phyloP scores from a whole-genome alignment of 805 yeast species.

The Cyberlindnera euphorbiae region DNA sequence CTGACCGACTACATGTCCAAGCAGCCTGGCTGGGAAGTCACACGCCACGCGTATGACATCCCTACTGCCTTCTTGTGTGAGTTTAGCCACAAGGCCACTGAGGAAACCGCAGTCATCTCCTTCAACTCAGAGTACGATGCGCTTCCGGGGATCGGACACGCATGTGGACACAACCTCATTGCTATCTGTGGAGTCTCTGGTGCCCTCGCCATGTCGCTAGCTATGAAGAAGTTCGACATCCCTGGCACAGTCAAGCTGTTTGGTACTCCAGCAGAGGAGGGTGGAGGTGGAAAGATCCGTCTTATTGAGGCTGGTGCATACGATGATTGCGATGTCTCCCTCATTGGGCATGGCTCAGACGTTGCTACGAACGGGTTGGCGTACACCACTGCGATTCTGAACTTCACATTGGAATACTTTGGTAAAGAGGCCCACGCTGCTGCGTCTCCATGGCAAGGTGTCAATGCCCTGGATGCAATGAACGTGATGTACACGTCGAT shows the following conservation, averaged over 20 bases:
- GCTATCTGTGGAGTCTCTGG: conserved; percentile 7
- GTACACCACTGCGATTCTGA: conserved; percentile 7
- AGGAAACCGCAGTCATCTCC: conserved; percentile 5
- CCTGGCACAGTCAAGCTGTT: conserved; percentile 11
- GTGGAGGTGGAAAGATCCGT: conserved; percentile 12
- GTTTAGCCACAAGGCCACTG: conserved; percentile 2
- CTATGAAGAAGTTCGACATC: conserved; percentile 8
- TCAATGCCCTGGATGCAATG: conserved; percentile 13
- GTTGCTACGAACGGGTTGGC: not conserved
- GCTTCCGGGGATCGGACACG: conserved; percentile 10
- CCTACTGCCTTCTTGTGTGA: conserved; percentile 8
- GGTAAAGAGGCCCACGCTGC: conserved; percentile 15
- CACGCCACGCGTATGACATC: conserved; percentile 8
- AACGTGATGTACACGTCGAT: conserved; percentile 9
- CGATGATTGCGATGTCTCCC: conserved; percentile 7
- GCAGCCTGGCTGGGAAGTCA: conserved; percentile 11
- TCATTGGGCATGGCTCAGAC: conserved; percentile 8
- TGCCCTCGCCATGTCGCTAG: conserved; percentile 7
- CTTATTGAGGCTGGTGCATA: conserved; percentile 10
- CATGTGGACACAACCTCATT: conserved; percentile 12
- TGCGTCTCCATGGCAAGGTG: conserved; percentile 13
- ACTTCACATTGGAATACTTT: conserved; percentile 6
- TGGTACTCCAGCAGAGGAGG: conserved; percentile 12
- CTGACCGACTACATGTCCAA: conserved; percentile 9
- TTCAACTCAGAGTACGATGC: conserved; percentile 13